Conservation (phyloP, 2,329 filamentous ascomycete species). For the Pleoardoris graminearum region DNA sequence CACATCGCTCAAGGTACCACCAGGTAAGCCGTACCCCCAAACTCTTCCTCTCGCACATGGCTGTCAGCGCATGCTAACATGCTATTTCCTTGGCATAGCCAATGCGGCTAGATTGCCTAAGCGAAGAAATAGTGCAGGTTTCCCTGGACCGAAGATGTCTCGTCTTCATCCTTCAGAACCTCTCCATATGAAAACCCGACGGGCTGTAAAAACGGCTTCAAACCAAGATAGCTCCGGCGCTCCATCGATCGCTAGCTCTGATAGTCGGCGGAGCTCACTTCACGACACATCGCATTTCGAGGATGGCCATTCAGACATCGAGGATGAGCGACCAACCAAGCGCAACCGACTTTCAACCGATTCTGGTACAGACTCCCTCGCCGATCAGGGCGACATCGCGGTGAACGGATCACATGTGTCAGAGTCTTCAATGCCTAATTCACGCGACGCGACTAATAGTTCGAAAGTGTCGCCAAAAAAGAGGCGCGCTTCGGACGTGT, state of each 20-base stretch:
- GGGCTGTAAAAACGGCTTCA: constrained; percentile 46
- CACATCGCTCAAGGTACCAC: constrained; percentile 19
- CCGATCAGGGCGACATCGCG: constrained; percentile 32
- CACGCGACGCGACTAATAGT: constrained; percentile 22
- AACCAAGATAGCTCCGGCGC: constrained; percentile 41
- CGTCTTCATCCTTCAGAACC: constrained; percentile 53
- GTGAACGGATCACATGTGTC: constrained; percentile 34
- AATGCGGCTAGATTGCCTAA: constrained; percentile 39
- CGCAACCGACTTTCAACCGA: constrained; percentile 44
- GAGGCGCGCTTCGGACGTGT: constrained; percentile 40
- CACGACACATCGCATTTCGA: constrained; percentile 37
- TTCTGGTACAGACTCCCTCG: constrained; percentile 39
- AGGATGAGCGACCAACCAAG: constrained; percentile 44
- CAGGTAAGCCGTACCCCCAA: constrained; percentile 22
- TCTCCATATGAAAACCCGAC: constrained; percentile 55
- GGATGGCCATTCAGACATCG: constrained; percentile 34
- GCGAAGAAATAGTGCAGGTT: constrained; percentile 36
- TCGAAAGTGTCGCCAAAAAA: constrained; percentile 34
- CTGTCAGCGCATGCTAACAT: constrained; percentile 34
- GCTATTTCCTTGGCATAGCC: constrained; percentile 40
- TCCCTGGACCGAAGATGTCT: constrained; percentile 39
- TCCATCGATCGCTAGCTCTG: constrained; percentile 38
- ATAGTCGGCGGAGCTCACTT: constrained; percentile 47
- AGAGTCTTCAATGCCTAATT: constrained; percentile 24
- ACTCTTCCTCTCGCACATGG: constrained; percentile 14